Evolutionary conservation across 768 basidiomycete genomes (phyloP), one percentile per base, ranked within the genome.

Genomic region (Antrodiella citrinella): DNA sequence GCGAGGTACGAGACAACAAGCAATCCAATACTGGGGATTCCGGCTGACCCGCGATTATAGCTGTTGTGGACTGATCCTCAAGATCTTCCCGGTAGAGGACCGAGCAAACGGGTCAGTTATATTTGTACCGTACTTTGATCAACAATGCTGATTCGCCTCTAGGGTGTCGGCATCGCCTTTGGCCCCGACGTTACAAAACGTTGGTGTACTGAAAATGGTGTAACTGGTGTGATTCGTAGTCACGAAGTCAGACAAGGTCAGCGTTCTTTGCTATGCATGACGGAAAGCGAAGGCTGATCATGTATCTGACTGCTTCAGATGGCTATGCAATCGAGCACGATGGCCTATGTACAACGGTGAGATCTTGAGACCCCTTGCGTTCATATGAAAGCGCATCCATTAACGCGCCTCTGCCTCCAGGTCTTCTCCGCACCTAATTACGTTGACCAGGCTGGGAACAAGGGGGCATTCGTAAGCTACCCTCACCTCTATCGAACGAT

Each of bases 21-120:
- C n/a, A n/a, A n/a, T n/a, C n/a, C n/a, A n/a, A 47, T 57, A 51
- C 21, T 42, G 57, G 30, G 11, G 23, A 18, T 11, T n/a, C 39
- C 21, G 26, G 50, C 47, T 25, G 20, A 30, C 41, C 44, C 44
- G 50, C 54, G 48, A 38, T 53, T 12, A 54, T 62, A 94, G 86
- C 68, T 93, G 23, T 76, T 98, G 13, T 97, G 95, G 94, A 95
- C 93, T 3, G 95, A 98, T 68, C 95, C 96, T 19, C 96, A 97
- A 66, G 84, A 86, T 39, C 60, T 71, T 38, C 82, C 82, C 10
- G 96, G 96, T 21, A 82, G 96, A 22, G 95, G 96, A 4, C 95
- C 96, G 11, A 94, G 91, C 63, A 98, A 98, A 75, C 83, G 96
- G 30, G 90, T 91, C 63, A 46, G 86, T 67, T 12, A 44, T n/a